These are phyloP conservation scores for Coemansia sp. DNA, from an alignment of 371 early-diverging fungal genomes.

Conservation along the genomic window DNA sequence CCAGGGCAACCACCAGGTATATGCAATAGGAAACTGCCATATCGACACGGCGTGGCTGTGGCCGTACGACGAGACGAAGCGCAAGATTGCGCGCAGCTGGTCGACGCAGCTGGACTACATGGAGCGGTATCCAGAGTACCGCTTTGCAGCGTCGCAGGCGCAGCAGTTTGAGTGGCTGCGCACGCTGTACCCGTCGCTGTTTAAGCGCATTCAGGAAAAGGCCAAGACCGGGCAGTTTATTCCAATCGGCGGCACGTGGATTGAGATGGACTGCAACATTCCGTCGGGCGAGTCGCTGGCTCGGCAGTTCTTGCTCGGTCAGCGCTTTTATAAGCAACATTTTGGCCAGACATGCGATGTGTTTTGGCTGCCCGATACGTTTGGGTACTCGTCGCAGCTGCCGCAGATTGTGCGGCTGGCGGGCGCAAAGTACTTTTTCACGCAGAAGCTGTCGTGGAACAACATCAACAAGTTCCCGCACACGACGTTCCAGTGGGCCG, in stretches of 20 bases:
- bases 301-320: constrained; percentile 91
- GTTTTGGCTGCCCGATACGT: constrained; percentile 96
- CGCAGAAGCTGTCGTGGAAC: constrained; percentile 98
- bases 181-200: constrained; percentile 78
- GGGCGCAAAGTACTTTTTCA: constrained; percentile 91
- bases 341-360: constrained; percentile 79
- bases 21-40: constrained; percentile 85
- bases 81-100: constrained; percentile 93
- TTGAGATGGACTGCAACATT: constrained; percentile 97
- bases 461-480: constrained; percentile 97
- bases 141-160: constrained; percentile 90
- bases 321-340: constrained; percentile 79
- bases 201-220: constrained; percentile 70
- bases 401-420: constrained; percentile 87
- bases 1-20: constrained; percentile 59
- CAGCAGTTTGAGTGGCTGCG: constrained; percentile 94
- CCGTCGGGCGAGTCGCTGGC: constrained; percentile 93
- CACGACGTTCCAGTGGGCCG: constrained; percentile 86
- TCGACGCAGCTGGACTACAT: constrained; percentile 82
- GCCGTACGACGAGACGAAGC: constrained; percentile 95
- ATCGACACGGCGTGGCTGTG: constrained; percentile 80
- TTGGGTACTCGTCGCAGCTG: constrained; percentile 75
- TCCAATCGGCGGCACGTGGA: constrained; percentile 96
- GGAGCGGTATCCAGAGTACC: constrained; percentile 82
- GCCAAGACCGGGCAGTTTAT: constrained; percentile 79